A percentile compares a stretch with the other conserved stretches of the same genome.
phyloP scores from a whole-genome alignment of 2,329 filamentous ascomycete species.

The Furcasterigmium furcatum region DNA sequence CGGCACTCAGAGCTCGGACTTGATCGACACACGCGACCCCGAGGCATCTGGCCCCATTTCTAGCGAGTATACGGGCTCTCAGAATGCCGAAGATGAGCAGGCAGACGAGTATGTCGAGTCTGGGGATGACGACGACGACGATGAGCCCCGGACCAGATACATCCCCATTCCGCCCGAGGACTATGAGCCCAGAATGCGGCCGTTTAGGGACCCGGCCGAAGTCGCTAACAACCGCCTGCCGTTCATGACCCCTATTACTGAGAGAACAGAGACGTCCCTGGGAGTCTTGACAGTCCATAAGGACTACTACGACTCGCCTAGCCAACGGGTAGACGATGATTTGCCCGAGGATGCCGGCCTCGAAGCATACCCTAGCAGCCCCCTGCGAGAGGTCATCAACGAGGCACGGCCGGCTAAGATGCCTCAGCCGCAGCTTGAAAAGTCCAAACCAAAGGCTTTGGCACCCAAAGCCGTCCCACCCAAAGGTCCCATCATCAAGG shows the following conservation, averaged over 20 bases:
- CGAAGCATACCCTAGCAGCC: constrained; percentile 56
- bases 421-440: constrained; percentile 48
- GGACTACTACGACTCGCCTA: constrained; percentile 12
- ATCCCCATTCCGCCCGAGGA: constrained; percentile 82
- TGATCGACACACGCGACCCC: constrained; percentile 32
- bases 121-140: constrained; percentile 30
- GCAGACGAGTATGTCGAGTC: constrained; percentile 18
- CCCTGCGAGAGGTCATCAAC: constrained; percentile 63
- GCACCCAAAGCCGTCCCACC: constrained; percentile 37
- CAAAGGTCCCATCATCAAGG: constrained; percentile 75
- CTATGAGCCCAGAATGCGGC: constrained; percentile 74
- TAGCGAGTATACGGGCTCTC: constrained; percentile 22
- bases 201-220: constrained; percentile 76
- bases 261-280: constrained; percentile 87
- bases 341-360: constrained; percentile 12
- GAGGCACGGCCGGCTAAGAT: constrained; percentile 43
- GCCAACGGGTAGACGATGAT: constrained; percentile 20
- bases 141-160: constrained; percentile 60
- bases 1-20: constrained; percentile 32
- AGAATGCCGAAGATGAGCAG: constrained; percentile 21
- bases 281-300: constrained; percentile 24
- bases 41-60: constrained; percentile 20
- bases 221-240: constrained; percentile 87
- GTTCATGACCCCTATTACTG: constrained; percentile 98
- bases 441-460: constrained; percentile 37